These are phyloP conservation scores for Leccinum olivaceopallidum DNA, from an alignment of 768 basidiomycete species.

Conservation along the genomic window DNA sequence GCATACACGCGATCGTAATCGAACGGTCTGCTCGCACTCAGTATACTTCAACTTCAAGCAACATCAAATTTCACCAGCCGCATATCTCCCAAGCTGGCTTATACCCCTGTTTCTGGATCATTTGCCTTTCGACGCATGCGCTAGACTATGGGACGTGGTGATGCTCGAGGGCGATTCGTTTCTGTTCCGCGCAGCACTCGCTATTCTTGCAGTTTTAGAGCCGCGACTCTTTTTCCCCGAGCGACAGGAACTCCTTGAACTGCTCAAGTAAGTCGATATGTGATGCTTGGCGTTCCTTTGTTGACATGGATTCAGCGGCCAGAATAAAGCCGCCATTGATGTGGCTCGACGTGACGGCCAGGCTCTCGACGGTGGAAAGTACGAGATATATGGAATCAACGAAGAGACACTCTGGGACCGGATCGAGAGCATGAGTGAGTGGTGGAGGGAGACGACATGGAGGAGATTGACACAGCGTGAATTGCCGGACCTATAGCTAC, in stretches of 20 bases:
- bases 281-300: slow-evolving; percentile 5
- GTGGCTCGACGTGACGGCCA: slow-evolving; percentile 75
- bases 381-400: slow-evolving; percentile 83
- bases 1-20: neutral
- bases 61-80: slow-evolving; percentile 82
- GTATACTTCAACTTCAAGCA: slow-evolving; percentile 96
- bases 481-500: slow-evolving; percentile 62
- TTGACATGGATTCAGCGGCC: slow-evolving; percentile 53
- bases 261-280: slow-evolving; percentile 58
- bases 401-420: slow-evolving; percentile 86
- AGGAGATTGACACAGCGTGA: slow-evolving; percentile 78
- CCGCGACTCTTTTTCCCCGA: slow-evolving; percentile 89
- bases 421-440: slow-evolving; percentile 80
- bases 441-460: slow-evolving; percentile 96
- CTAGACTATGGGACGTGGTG: slow-evolving; percentile 86
- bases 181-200: slow-evolving; percentile 82
- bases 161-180: slow-evolving; percentile 90
- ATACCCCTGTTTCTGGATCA: slow-evolving; percentile 80
- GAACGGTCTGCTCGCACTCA: slow-evolving; percentile 28
- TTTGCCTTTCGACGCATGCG: slow-evolving; percentile 89
- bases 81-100: slow-evolving; percentile 85
- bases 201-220: slow-evolving; percentile 79
- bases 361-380: slow-evolving; percentile 67
- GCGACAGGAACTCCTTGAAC: slow-evolving; percentile 69
- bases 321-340: slow-evolving; percentile 80